A percentile compares a stretch with the other conserved stretches of the same genome.
Conservation (phyloP, 1,284 basidiomycete genomes). For the Coniferiporia weirii region DNA sequence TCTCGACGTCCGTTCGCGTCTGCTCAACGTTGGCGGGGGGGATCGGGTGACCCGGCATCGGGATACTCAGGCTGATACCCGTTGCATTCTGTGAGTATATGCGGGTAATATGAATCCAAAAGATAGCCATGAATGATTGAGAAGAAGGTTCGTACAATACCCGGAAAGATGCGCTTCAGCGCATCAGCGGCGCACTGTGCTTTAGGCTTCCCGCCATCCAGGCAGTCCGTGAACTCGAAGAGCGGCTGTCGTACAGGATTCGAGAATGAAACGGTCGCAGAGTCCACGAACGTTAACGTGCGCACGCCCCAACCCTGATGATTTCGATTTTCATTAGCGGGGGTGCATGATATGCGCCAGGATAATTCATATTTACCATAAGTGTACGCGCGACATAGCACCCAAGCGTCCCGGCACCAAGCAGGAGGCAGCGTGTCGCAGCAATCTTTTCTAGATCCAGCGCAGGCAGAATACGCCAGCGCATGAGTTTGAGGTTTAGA, state of each 20-base stretch:
- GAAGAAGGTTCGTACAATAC: conserved; percentile 68
- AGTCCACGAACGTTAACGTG: conserved; percentile 91
- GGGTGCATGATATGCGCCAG: conserved; percentile 41
- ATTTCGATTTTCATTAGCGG: conserved; percentile 28
- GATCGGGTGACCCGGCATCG: conserved; percentile 97
- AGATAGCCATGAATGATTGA: conserved; percentile 9
- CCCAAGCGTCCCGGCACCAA: conserved; percentile 94
- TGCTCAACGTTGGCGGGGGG: conserved; percentile 52
- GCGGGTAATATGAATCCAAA: not conserved
- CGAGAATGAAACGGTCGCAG: conserved; percentile 87
- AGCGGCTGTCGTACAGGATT: conserved; percentile 96
- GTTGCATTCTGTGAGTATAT: conserved; percentile 56
- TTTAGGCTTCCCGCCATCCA: conserved; percentile 92
- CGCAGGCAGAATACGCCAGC: conserved; percentile 91
- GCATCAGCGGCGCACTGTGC: conserved; percentile 87
- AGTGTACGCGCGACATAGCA: conserved; percentile 91
- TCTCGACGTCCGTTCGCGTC: conserved; percentile 60
- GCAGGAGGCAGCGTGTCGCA: conserved; percentile 73
- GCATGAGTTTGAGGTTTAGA: conserved; percentile 96
- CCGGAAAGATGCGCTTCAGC: conserved; percentile 87
- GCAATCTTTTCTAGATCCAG: conserved; percentile 88
- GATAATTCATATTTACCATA: conserved; percentile 71
- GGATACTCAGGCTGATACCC: conserved; percentile 76
- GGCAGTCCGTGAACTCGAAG: conserved; percentile 91
- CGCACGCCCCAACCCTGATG: conserved; percentile 90